phyloP scores from a whole-genome alignment of 1,284 basidiomycete species.

The Clitocybe nebularis region DNA sequence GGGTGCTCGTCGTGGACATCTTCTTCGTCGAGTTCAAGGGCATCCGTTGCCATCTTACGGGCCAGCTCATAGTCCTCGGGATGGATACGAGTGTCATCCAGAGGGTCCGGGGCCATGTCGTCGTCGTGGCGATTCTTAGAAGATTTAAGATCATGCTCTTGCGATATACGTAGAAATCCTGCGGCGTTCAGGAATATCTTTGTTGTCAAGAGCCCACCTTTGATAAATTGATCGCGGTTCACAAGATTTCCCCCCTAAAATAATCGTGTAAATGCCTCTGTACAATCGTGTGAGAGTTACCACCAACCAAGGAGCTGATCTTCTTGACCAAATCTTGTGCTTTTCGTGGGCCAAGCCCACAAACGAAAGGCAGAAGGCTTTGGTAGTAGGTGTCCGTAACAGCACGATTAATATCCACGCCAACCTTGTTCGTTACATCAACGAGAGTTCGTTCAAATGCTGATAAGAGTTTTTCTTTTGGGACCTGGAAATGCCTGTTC shows the following conservation, averaged over 20 bases:
- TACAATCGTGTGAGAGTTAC: neutral
- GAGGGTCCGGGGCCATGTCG: conserved; percentile 78
- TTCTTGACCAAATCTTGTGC: conserved; percentile 84
- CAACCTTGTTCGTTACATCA: conserved; percentile 87
- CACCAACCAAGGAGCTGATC: conserved; percentile 65
- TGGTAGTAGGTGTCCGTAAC: conserved; percentile 87
- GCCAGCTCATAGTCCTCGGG: conserved; percentile 98
- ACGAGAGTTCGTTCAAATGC: conserved; percentile 88
- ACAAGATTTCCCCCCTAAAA: conserved; percentile 76
- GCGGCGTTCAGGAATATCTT: conserved; percentile 90
- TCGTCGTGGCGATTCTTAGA: conserved; percentile 68
- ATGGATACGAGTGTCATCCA: conserved; percentile 96
- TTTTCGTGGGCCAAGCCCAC: conserved; percentile 94
- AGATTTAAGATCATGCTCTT: conserved; percentile 57
- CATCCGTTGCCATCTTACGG: conserved; percentile 98
- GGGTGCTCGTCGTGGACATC: conserved; percentile 89
- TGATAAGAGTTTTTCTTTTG: conserved; percentile 78
- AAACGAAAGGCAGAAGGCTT: conserved; percentile 84
- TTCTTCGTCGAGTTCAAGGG: conserved; percentile 93
- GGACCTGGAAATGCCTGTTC: conserved; percentile 48
- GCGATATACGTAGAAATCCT: conserved; percentile 85
- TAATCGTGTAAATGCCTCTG: conserved; percentile 13
- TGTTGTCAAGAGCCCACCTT: conserved; percentile 73
- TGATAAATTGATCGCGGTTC: conserved; percentile 85
- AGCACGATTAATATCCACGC: conserved; percentile 94